A percentile compares a stretch with the other conserved stretches of the same genome.
phyloP scores from a whole-genome alignment of 805 yeast genomes.

The Isabelozyma rhagii region DNA sequence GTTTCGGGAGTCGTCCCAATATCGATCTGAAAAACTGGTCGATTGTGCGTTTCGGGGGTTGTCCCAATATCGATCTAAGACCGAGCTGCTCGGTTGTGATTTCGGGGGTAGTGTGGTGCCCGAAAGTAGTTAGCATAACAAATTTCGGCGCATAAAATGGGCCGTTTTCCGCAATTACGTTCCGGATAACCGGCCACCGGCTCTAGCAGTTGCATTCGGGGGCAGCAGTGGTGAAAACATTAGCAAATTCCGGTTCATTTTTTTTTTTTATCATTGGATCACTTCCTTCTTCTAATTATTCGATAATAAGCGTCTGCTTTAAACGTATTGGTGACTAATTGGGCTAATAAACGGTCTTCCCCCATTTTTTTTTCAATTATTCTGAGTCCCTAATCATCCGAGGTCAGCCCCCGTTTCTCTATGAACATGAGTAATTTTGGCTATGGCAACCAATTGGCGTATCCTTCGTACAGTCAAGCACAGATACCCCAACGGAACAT shows the following conservation, averaged over 20 bases:
- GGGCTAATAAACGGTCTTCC: too few species aligned
- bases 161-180: neutral
- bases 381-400: too few species aligned
- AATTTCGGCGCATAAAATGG: neutral
- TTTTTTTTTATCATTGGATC: neutral
- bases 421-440: neutral
- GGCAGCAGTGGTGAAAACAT: neutral
- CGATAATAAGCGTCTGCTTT: too few species aligned
- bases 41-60: too few species aligned
- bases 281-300: too few species aligned
- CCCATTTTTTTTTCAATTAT: too few species aligned
- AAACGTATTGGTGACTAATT: too few species aligned
- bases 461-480: slow-evolving; percentile 19
- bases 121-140: neutral
- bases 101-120: neutral
- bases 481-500: slow-evolving; percentile 10
- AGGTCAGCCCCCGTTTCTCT: neutral
- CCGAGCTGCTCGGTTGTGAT: too few species aligned
- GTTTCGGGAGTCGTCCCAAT: too few species aligned
- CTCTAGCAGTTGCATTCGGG: neutral
- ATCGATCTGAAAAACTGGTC: too few species aligned
- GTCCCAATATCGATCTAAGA: too few species aligned
- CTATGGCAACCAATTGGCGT: slow-evolving; percentile 15
- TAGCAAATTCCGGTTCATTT: slow-evolving; percentile 3
- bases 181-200: slow-evolving; percentile 4